Conservation (phyloP, 768 basidiomycete species). For the Suillus subluteus region DNA sequence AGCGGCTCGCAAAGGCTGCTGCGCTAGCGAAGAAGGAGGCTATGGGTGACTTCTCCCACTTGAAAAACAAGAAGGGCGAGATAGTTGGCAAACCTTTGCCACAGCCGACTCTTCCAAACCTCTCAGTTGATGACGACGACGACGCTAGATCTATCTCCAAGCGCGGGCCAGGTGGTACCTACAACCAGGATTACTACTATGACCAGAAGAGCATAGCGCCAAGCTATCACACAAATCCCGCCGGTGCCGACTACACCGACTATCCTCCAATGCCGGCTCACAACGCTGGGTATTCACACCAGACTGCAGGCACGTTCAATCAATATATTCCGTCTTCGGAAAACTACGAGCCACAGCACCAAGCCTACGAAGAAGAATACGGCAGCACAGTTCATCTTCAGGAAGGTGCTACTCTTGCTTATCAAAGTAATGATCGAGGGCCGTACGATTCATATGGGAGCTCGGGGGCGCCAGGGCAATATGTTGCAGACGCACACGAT, state of each 20-base stretch:
- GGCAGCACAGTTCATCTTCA: conserved; percentile 66
- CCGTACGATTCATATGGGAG: conserved; percentile 23
- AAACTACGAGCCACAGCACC: conserved; percentile 51
- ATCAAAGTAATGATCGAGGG: conserved; percentile 34
- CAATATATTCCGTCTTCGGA: conserved; percentile 64
- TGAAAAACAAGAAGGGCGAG: conserved; percentile 93
- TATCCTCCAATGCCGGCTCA: conserved; percentile 81
- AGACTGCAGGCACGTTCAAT: conserved; percentile 50
- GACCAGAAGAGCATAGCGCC: conserved; percentile 48
- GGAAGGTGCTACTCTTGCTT: conserved; percentile 57
- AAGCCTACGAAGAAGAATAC: conserved; percentile 67
- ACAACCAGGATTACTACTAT: conserved; percentile 60
- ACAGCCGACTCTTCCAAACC: conserved; percentile 92
- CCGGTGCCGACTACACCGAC: conserved; percentile 47
- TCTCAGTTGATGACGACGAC: conserved; percentile 82
- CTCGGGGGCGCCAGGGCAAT: conserved; percentile 27
- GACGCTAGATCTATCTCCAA: conserved; percentile 60
- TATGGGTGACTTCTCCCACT: conserved; percentile 84
- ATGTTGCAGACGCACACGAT: conserved; percentile 52
- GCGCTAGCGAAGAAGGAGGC: conserved; percentile 91
- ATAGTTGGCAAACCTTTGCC: conserved; percentile 79
- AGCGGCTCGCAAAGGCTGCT: conserved; percentile 79
- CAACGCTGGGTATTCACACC: conserved; percentile 63
- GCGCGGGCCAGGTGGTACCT: conserved; percentile 58
- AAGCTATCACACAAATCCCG: conserved; percentile 39